Conservation (phyloP, 208 protist genomes). For the Acanthamoeba castellanii region DNA sequence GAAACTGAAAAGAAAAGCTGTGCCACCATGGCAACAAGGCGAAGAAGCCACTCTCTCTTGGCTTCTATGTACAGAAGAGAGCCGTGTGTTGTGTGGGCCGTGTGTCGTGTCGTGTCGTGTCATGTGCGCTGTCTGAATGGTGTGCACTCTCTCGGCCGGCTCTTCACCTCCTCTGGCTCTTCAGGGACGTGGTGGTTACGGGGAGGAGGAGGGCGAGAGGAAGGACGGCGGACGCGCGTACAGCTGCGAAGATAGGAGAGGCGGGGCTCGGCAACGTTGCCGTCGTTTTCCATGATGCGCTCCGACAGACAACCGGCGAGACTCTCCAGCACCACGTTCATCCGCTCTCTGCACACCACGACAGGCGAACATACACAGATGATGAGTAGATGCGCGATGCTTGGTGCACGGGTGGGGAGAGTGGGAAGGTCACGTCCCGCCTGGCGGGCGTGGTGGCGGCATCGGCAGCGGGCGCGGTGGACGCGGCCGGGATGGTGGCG, state of each 20-base stretch:
- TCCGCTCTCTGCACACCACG: not conserved
- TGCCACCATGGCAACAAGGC: no score
- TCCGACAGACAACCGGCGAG: constrained; percentile 31
- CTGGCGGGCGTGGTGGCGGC: not conserved
- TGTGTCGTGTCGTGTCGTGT: no score
- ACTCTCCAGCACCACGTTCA: constrained; percentile 43
- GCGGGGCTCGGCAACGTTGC: not conserved
- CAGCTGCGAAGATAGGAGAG: not conserved
- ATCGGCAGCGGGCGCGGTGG: not conserved
- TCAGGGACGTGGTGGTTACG: no score
- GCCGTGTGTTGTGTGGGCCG: no score
- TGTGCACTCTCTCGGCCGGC: no score
- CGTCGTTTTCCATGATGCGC: constrained; percentile 37
- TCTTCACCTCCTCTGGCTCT: no score
- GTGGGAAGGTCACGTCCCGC: not conserved
- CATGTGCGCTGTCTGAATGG: no score
- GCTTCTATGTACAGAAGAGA: no score
- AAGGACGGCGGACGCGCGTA: not conserved
- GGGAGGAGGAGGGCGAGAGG: not conserved
- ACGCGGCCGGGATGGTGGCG: not conserved
- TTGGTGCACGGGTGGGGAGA: not conserved
- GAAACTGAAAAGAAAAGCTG: no score
- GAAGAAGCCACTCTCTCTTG: no score
- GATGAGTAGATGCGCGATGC: no score
- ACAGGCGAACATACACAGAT: no score